Percentiles rank a stretch among this genome's conserved stretches.
Evolutionary conservation across 768 basidiomycete genomes (phyloP).

Genomic region (Hydnum rufescens): DNA sequence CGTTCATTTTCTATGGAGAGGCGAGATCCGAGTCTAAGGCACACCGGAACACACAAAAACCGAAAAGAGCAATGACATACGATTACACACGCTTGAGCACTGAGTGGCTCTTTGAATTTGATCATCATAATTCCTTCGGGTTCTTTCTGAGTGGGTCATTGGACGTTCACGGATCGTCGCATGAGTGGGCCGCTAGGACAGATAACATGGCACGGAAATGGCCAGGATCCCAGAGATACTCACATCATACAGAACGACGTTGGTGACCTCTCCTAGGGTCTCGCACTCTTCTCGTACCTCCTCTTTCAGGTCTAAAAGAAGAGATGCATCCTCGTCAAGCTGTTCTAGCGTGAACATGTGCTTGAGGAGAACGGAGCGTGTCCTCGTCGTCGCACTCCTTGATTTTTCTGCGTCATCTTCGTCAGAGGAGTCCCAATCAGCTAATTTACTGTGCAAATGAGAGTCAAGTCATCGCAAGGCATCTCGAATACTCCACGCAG

Average conservation of each 20-base stretch:
- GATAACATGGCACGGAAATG: slow-evolving; percentile 3
- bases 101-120: slow-evolving; percentile 82
- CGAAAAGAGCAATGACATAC: too few species aligned
- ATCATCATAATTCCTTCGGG: slow-evolving; percentile 87
- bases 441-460: slow-evolving; percentile 46
- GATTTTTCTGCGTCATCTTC: slow-evolving; percentile 55
- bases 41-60: neutral
- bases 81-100: slow-evolving; percentile 80
- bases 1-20: slow-evolving; percentile 68
- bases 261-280: slow-evolving; percentile 82
- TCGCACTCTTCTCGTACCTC: slow-evolving; percentile 91
- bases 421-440: slow-evolving; percentile 89
- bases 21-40: neutral
- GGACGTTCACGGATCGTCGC: neutral
- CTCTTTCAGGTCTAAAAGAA: slow-evolving; percentile 85
- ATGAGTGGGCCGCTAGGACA: neutral
- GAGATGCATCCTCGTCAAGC: slow-evolving; percentile 63
- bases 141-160: slow-evolving; percentile 43
- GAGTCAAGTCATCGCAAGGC: too few species aligned
- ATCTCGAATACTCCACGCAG: neutral
- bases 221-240: slow-evolving; percentile 17
- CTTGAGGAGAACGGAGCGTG: slow-evolving; percentile 76
- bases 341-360: slow-evolving; percentile 86
- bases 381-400: slow-evolving; percentile 30
- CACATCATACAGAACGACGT: slow-evolving; percentile 88